Conservation (phyloP, 495 filamentous ascomycete species). For the Corynascus novoguineensis region DNA sequence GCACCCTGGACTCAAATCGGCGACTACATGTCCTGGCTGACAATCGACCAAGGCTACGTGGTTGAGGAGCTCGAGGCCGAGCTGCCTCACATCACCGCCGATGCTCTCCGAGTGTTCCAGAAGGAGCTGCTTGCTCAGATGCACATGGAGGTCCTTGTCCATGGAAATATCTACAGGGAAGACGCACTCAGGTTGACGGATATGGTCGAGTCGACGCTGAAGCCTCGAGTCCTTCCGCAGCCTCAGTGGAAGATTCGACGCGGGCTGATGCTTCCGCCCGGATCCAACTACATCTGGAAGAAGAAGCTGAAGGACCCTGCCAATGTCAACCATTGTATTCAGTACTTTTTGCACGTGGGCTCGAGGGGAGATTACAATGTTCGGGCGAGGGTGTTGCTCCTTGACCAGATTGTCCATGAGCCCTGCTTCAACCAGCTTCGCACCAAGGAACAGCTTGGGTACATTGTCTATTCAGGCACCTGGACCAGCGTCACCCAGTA, state of each 20-base stretch:
- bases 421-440: conserved; percentile 89
- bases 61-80: conserved; percentile 78
- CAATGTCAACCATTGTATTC: conserved; percentile 96
- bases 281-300: conserved; percentile 76
- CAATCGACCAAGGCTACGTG: conserved; percentile 67
- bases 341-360: conserved; percentile 81
- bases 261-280: conserved; percentile 69
- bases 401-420: conserved; percentile 91
- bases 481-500: conserved; percentile 65
- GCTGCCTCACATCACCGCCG: conserved; percentile 63
- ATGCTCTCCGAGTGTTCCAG: conserved; percentile 71
- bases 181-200: conserved; percentile 84
- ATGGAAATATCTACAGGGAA: conserved; percentile 94
- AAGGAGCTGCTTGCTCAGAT: conserved; percentile 75
- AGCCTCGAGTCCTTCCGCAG: conserved; percentile 66
- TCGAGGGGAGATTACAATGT: conserved; percentile 59
- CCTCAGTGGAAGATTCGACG: conserved; percentile 76
- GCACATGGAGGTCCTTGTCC: conserved; percentile 80
- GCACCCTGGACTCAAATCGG: conserved; percentile 87
- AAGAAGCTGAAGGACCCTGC: conserved; percentile 76
- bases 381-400: conserved; percentile 69
- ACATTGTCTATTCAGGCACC: conserved; percentile 83
- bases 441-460: conserved; percentile 96
- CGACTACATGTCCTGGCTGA: conserved; percentile 78
- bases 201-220: conserved; percentile 72